Evolutionary conservation across 1,284 basidiomycete genomes (phyloP).

Genomic region (Sporisorium graminicola): DNA sequence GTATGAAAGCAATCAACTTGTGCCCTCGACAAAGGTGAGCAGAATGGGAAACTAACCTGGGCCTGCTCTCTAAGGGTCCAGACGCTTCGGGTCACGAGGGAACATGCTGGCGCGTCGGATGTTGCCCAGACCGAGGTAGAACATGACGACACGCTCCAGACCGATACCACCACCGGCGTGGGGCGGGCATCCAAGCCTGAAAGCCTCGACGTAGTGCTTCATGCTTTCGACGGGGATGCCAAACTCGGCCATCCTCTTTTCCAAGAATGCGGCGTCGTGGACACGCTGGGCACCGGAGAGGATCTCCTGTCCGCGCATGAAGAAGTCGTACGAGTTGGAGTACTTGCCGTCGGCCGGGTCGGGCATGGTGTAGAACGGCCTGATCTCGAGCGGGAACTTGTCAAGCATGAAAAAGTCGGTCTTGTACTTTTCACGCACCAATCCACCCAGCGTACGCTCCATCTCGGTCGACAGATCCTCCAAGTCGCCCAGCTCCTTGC

Average conservation of each 20-base stretch:
- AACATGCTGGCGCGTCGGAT: slow-evolving; percentile 93
- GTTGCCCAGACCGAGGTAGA: slow-evolving; percentile 80
- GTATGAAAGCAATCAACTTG: neutral
- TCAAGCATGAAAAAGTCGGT: slow-evolving; percentile 69
- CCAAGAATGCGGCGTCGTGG: slow-evolving; percentile 87
- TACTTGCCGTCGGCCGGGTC: slow-evolving; percentile 71
- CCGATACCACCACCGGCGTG: slow-evolving; percentile 76
- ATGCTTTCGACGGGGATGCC: slow-evolving; percentile 86
- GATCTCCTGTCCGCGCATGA: slow-evolving; percentile 99
- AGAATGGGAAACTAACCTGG: neutral
- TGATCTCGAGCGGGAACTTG: slow-evolving; percentile 67
- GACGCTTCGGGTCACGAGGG: slow-evolving; percentile 75
- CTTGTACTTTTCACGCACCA: slow-evolving; percentile 68
- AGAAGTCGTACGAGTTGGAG: slow-evolving; percentile 99
- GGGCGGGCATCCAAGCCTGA: slow-evolving; percentile 92
- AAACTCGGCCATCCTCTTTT: slow-evolving; percentile 81
- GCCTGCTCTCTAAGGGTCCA: slow-evolving; percentile 57
- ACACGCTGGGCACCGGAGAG: slow-evolving; percentile 96
- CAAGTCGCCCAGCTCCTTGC: slow-evolving; percentile 63
- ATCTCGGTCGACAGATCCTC: slow-evolving; percentile 69
- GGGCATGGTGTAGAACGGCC: slow-evolving; percentile 70
- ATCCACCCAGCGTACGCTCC: slow-evolving; percentile 61
- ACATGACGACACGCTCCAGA: slow-evolving; percentile 94
- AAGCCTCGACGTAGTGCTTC: slow-evolving; percentile 91
- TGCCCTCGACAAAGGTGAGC: neutral